A percentile compares a stretch with the other conserved stretches of the same genome.
These are phyloP conservation scores for Hibiscus tridactylites DNA, from an alignment of 345 rosid species.

Conservation along the genomic window DNA sequence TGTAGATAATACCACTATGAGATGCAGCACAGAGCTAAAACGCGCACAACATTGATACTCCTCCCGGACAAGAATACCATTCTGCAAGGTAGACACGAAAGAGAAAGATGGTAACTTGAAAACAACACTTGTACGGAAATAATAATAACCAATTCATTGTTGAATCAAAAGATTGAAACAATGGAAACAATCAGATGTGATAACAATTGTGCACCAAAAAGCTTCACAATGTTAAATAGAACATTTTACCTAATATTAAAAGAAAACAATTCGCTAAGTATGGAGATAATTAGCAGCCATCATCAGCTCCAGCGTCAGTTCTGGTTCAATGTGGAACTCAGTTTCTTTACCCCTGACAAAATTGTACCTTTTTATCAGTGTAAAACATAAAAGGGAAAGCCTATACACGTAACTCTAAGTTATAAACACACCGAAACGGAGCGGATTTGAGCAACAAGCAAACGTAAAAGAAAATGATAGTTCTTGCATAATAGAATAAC, in stretches of 20 bases:
- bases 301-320: slow-evolving; percentile 62
- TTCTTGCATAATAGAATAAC: not conserved
- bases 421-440: too few species aligned
- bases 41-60: not conserved
- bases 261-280: slow-evolving; percentile 21
- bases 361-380: not conserved
- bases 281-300: slow-evolving; percentile 80
- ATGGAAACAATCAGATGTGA: not conserved
- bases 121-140: not conserved
- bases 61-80: not conserved
- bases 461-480: not conserved
- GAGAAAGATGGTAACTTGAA: not conserved
- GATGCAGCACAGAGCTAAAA: not conserved
- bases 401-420: too few species aligned
- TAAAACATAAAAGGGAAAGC: too few species aligned
- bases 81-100: not conserved
- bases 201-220: not conserved
- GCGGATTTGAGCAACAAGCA: not conserved
- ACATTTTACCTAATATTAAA: not conserved
- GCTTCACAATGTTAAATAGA: not conserved
- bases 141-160: not conserved
- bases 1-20: not conserved
- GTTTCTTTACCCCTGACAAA: slow-evolving; percentile 52
- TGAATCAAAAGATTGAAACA: not conserved
- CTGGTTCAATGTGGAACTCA: slow-evolving; percentile 69